Base-by-base conservation (phyloP, 1,284 basidiomycete genomes). In the Kalmanozyma brasiliensis region DNA sequence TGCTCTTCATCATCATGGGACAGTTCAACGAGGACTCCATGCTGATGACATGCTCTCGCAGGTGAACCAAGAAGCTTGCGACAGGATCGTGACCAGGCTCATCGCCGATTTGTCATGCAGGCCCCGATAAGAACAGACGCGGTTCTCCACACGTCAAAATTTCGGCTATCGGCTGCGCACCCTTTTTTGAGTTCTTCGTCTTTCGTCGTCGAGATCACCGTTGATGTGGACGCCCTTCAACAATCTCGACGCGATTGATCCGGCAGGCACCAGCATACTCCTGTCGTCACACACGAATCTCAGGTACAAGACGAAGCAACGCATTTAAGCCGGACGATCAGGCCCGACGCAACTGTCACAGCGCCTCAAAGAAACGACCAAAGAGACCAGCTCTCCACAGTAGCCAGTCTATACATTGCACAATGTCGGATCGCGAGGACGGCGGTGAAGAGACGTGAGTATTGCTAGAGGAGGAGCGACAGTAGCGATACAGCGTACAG, bases 391-490 rank as follows among this genome's bases (percentile, higher is more conserved):
- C n/a, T n/a, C n/a, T n/a, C n/a, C n/a, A n/a, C n/a, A n/a, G n/a
- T n/a, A n/a, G n/a, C n/a, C n/a, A n/a, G n/a, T n/a, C n/a, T n/a
- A n/a, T 17, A 20, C 22, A 43, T 35, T 16, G 9, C 30, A 20
- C 56, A 62, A 14, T 77, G 74, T 77, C 74, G 32, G 74, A 77
- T 59, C 69, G 65, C 45, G 74, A 75, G 45, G 74, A 75, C 55
- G 74, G 58, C n/a, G 73, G 64, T 22, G 72, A 75, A 33, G 69
- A 69, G 49, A 67, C 59, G 67, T 64, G 37, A 67, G 58, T 73
- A 51, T 17, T 22, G 3, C 24, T 38, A 14, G n/a, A n/a, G 26
- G 7, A 29, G 26, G 6, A 29, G 7, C 26, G 7, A 29, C 6
- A 29, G 26, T 29, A 29, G 26, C 26, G 7, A 29, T 29, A 6